Conservation (phyloP, 2,329 filamentous ascomycete species). For the Claviceps sp. region DNA sequence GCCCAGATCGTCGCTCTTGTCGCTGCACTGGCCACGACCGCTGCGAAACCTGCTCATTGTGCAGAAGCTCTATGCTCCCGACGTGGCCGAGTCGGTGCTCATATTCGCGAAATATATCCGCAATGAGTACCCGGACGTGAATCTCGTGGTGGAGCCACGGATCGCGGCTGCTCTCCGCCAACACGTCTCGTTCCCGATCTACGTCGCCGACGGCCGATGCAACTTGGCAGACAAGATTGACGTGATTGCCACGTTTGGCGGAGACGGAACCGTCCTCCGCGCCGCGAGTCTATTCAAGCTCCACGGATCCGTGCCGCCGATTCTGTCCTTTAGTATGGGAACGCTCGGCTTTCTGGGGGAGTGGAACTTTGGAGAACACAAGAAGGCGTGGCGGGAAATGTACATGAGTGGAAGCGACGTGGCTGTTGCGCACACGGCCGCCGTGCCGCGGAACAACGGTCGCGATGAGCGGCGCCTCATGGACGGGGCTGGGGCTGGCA, state of each 20-base stretch:
- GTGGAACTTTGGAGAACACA: constrained; percentile 91
- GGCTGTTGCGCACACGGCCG: constrained; percentile 27
- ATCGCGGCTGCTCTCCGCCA: constrained; percentile 61
- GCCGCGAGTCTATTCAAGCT: constrained; percentile 53
- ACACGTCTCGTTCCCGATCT: constrained; percentile 60
- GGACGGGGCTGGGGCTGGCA: neutral
- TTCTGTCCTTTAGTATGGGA: constrained; percentile 93
- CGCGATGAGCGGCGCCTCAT: constrained; percentile 4
- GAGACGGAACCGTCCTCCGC: constrained; percentile 42
- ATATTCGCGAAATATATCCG: constrained; percentile 58
- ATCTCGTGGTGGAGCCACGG: constrained; percentile 69
- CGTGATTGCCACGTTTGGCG: constrained; percentile 77
- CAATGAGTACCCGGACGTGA: constrained; percentile 64
- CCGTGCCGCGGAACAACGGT: constrained; percentile 18
- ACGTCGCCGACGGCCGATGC: constrained; percentile 36
- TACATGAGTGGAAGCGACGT: constrained; percentile 63
- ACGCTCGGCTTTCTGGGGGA: constrained; percentile 89
- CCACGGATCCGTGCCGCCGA: constrained; percentile 68
- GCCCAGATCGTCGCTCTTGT: constrained; percentile 38
- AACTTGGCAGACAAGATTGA: constrained; percentile 70
- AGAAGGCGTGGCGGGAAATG: constrained; percentile 80
- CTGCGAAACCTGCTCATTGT: constrained; percentile 45
- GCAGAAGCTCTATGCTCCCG: constrained; percentile 42
- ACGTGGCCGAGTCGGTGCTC: constrained; percentile 38
- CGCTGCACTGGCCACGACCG: constrained; percentile 39